Evolutionary conservation across 2,329 filamentous ascomycete species (phyloP).

Genomic region (Aspergillus texensis): DNA sequence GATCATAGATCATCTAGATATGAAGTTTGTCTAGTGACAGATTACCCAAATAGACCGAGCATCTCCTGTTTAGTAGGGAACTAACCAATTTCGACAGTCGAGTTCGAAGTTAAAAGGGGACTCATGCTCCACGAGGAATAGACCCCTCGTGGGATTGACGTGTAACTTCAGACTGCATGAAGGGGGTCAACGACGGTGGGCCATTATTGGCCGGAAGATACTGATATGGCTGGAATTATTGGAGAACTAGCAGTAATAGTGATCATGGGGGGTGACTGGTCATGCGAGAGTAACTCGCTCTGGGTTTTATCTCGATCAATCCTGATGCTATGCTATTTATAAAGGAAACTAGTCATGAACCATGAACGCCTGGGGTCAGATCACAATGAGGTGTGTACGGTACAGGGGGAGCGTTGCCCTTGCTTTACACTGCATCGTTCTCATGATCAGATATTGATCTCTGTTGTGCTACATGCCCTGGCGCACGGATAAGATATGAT

Average conservation of each 20-base stretch:
- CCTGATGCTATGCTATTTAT: neutral
- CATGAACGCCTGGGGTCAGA: constrained; percentile 4
- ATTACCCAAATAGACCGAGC: neutral
- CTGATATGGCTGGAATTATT: constrained; percentile 6
- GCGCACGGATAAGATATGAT: neutral
- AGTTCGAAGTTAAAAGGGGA: neutral
- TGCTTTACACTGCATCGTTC: neutral
- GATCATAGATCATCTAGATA: neutral
- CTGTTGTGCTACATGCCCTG: neutral
- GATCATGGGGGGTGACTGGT: neutral
- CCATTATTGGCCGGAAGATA: neutral
- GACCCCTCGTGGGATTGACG: constrained; percentile 2
- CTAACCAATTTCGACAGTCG: neutral
- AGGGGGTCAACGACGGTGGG: neutral
- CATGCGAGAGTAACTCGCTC: neutral
- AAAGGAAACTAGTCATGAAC: constrained; percentile 6
- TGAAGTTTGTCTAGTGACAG: neutral
- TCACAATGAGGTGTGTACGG: neutral
- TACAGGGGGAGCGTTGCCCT: neutral
- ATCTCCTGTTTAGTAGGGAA: neutral
- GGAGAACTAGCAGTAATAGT: constrained; percentile 1
- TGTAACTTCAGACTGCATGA: neutral
- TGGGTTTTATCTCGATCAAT: neutral
- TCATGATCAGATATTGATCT: neutral
- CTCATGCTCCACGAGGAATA: neutral